Base-by-base conservation (phyloP, 306 rosid species). In the Prosopis cineraria region DNA sequence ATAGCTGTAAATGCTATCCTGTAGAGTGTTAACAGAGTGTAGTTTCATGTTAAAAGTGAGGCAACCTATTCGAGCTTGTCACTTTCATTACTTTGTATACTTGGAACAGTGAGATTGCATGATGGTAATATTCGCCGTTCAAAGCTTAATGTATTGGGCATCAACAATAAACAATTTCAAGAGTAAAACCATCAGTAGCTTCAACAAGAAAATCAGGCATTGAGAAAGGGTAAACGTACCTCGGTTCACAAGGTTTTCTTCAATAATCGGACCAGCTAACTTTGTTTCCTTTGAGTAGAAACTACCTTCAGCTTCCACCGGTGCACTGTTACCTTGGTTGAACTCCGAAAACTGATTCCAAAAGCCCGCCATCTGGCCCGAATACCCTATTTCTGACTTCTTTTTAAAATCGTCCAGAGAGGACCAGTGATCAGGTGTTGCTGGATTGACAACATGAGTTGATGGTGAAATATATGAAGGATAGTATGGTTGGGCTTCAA, bases 321-420 rank as follows among this genome's bases (percentile, higher is more conserved):
- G 82, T 41, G 84, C 78, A 40, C 82, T 72, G 37, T 88, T 85
- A 50, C 78, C 84, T 72, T 71, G 84, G 55, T 83, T 79, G 72
- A 87, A 81, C 20, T 85, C 93, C 12, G 76, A 30, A 64, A 76
- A 78, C 79, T 83, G 88, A 79, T 74, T 81, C 90, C 90, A 86
- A 45, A 62, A 62, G 70, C 74, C 81, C 80, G 64, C 80, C 83
- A 81, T 72, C 34, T 64, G 84, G 34, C 79, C 76, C 43, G 74
- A 1, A 71, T 82, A 76, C 63, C 82, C 87, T 53, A 75, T 72
- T 33, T 79, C 87, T 10, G 80, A 64, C 2, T 80, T 63, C 29
- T 65, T 85, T n/a, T 75, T 79, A 77, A 87, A 56, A 1, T 67
- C 82, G 27, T 78, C 87, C 40, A 79, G 37, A 0, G 91, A 48